phyloP scores from a whole-genome alignment of 257 asterid genomes.

The Salvia miltiorrhiza region DNA sequence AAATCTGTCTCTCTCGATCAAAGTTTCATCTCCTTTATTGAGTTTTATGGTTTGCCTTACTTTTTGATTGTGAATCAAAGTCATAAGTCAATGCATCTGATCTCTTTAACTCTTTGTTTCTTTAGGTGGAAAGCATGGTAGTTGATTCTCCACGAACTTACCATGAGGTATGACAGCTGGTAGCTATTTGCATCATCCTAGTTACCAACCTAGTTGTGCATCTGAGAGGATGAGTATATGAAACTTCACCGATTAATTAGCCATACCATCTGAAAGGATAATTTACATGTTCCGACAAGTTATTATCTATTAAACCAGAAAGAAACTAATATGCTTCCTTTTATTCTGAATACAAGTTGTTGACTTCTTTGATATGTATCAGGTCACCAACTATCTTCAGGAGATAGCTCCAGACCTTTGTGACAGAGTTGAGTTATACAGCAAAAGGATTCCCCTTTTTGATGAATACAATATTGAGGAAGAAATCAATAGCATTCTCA shows the following conservation, averaged over 20 bases:
- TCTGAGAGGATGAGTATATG: conserved; percentile 10
- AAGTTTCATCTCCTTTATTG: conserved; percentile 7
- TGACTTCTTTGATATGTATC: conserved; percentile 33
- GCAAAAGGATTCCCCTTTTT: conserved; percentile 75
- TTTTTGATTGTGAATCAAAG: conserved; percentile 14
- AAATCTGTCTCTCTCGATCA: conserved; percentile 3
- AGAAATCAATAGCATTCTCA: conserved; percentile 77
- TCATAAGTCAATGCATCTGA: conserved; percentile 16
- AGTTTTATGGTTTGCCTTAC: background rate
- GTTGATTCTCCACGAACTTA: conserved; percentile 95
- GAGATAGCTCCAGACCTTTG: conserved; percentile 91
- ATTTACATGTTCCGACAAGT: background rate
- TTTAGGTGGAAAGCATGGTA: conserved; percentile 81
- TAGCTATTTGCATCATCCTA: background rate
- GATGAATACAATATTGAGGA: conserved; percentile 84
- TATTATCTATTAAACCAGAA: background rate
- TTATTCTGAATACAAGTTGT: conserved; percentile 17
- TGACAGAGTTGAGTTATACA: conserved; percentile 81
- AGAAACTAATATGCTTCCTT: conserved; percentile 8
- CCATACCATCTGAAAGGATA: conserved; percentile 2
- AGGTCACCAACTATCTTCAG: conserved; percentile 98
- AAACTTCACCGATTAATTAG: background rate
- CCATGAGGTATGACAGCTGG: conserved; percentile 69
- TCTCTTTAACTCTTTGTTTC: conserved; percentile 22
- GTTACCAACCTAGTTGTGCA: background rate